These are phyloP conservation scores for Curvularia verruculosa DNA, from an alignment of 2,329 filamentous ascomycete species.

Conservation along the genomic window DNA sequence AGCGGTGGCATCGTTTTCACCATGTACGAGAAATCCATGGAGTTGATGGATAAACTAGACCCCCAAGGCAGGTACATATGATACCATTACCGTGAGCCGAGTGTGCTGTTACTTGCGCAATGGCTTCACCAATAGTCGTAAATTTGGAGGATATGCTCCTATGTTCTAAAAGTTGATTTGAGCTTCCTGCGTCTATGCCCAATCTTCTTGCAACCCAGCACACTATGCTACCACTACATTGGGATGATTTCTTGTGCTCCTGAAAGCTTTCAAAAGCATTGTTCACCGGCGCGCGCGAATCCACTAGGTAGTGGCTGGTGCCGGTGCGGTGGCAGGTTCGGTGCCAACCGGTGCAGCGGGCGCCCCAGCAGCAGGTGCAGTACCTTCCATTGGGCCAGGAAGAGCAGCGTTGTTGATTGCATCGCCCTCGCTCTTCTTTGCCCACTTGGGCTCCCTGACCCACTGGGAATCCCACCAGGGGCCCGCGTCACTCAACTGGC, in stretches of 20 bases:
- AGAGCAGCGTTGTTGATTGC: slow-evolving; percentile 43
- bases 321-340: slow-evolving; percentile 22
- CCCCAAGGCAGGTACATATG: slow-evolving; percentile 83
- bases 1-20: slow-evolving; percentile 98
- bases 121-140: background rate
- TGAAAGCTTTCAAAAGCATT: background rate
- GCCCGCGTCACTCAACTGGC: slow-evolving; percentile 83
- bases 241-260: background rate
- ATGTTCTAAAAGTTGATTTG: slow-evolving; percentile 10
- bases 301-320: slow-evolving; percentile 48
- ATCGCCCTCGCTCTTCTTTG: slow-evolving; percentile 45
- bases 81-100: background rate
- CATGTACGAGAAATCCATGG: slow-evolving; percentile 97
- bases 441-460: slow-evolving; percentile 63
- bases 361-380: slow-evolving; percentile 24
- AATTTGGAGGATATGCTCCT: background rate
- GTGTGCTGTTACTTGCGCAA: background rate
- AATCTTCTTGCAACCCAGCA: slow-evolving; percentile 8
- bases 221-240: slow-evolving; percentile 2
- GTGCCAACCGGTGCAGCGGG: slow-evolving; percentile 25
- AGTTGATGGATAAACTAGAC: slow-evolving; percentile 78
- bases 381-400: slow-evolving; percentile 35
- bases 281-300: background rate
- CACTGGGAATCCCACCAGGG: slow-evolving; percentile 82
- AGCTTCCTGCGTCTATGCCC: slow-evolving; percentile 3